Conservation (phyloP, 2,329 filamentous ascomycete species). For the Calonectria leucothoes region DNA sequence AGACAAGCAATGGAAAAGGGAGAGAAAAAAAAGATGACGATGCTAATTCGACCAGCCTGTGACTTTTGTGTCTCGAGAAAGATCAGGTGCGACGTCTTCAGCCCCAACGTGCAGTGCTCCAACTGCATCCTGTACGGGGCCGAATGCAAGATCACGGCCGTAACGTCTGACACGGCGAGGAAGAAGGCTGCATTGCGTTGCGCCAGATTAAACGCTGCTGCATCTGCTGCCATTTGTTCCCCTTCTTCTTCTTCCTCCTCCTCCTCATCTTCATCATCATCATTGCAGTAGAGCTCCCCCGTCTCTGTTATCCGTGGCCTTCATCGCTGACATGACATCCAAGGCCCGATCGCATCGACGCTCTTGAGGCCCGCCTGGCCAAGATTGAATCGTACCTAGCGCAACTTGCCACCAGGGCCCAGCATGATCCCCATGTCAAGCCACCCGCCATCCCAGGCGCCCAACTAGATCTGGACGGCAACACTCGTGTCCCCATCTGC, state of each 20-base stretch:
- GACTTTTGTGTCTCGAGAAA: conserved; percentile 54
- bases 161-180: background rate
- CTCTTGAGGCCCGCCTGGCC: conserved; percentile 33
- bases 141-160: conserved; percentile 38
- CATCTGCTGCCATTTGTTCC: background rate
- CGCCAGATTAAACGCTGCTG: background rate
- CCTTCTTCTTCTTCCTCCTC: background rate
- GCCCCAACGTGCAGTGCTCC: conserved; percentile 47
- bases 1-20: background rate
- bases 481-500: background rate
- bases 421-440: background rate
- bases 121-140: conserved; percentile 52
- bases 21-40: too few relatives aligned
- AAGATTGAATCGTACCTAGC: conserved; percentile 31
- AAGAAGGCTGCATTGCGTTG: conserved; percentile 19
- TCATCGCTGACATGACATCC: background rate
- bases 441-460: background rate
- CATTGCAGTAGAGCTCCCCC: background rate
- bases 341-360: conserved; percentile 27
- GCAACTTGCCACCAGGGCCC: background rate
- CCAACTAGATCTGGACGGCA: background rate
- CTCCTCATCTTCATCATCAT: background rate
- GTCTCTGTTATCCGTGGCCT: background rate
- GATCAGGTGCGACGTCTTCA: conserved; percentile 53
- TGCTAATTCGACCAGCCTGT: conserved; percentile 37